Evolutionary conservation across 192 early-diverging fungal genomes (phyloP).

Genomic region (Podila epicladia): DNA sequence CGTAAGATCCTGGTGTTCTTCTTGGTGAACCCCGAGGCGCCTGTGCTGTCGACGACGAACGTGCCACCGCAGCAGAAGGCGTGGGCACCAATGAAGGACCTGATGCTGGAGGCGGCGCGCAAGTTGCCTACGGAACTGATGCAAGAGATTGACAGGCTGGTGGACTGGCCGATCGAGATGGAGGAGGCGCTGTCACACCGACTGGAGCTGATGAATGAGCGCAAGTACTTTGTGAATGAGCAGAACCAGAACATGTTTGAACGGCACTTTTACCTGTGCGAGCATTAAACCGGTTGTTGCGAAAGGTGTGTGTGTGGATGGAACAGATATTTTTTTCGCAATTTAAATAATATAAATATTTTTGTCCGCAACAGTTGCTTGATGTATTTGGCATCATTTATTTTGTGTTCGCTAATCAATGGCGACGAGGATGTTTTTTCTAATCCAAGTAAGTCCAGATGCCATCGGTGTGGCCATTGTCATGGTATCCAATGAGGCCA

Average conservation of each 20-base stretch:
- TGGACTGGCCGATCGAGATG: conserved; percentile 23
- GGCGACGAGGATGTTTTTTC: no score
- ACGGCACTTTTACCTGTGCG: conserved; percentile 11
- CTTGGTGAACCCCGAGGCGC: conserved; percentile 63
- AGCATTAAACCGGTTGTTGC: neutral
- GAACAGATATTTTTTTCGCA: no score
- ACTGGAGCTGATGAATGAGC: conserved; percentile 15
- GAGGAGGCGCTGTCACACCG: conserved; percentile 11
- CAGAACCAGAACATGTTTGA: conserved; percentile 11
- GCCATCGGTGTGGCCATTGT: no score
- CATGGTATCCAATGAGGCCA: no score
- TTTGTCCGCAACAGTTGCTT: no score
- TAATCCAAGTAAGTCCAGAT: no score
- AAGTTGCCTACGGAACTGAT: conserved; percentile 16
- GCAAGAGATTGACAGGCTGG: conserved; percentile 4
- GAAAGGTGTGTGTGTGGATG: no score
- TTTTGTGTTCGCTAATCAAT: no score
- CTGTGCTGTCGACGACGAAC: conserved; percentile 56
- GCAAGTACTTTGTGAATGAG: conserved; percentile 12
- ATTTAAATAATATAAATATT: no score
- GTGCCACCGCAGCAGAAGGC: conserved; percentile 74
- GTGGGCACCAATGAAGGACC: conserved; percentile 5
- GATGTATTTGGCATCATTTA: no score
- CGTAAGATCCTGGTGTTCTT: conserved; percentile 78
- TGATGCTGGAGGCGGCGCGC: neutral